Percentiles rank a stretch among this genome's conserved stretches.
Evolutionary conservation across 2,329 filamentous ascomycete genomes (phyloP).

Genomic region (Trichoderma cornu-damae): DNA sequence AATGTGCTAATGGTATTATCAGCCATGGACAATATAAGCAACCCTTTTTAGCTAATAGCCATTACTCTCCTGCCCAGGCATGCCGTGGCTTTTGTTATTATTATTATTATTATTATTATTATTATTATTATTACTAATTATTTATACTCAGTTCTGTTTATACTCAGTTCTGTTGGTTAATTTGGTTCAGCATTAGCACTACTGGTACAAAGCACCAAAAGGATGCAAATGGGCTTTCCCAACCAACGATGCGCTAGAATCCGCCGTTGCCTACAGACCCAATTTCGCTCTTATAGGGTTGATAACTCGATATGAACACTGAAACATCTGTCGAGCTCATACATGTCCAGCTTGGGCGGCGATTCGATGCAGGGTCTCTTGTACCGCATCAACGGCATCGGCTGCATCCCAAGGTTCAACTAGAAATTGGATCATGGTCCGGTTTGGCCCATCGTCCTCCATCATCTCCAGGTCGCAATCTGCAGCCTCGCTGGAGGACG

Average conservation of each 20-base stretch:
- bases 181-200: not conserved
- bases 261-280: not conserved
- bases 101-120: too few relatives aligned
- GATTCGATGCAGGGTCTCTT: not conserved
- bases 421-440: not conserved
- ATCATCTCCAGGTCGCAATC: not conserved
- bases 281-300: not conserved
- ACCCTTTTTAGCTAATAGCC: too few relatives aligned
- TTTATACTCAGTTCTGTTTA: too few relatives aligned
- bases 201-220: too few relatives aligned
- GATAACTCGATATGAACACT: too few relatives aligned
- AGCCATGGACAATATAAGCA: too few relatives aligned
- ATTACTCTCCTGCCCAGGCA: too few relatives aligned
- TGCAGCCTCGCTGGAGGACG: not conserved
- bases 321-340: too few relatives aligned
- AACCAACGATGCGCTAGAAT: not conserved
- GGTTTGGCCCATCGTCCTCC: not conserved
- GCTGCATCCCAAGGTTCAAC: not conserved
- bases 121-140: too few relatives aligned
- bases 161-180: too few relatives aligned
- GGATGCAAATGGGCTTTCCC: not conserved
- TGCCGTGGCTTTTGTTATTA: too few relatives aligned
- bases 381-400: not conserved
- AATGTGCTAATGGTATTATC: not conserved
- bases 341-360: not conserved